A percentile compares a stretch with the other conserved stretches of the same genome.
Evolutionary conservation across 768 basidiomycete genomes (phyloP).

Genomic region (Trametes meyenii): DNA sequence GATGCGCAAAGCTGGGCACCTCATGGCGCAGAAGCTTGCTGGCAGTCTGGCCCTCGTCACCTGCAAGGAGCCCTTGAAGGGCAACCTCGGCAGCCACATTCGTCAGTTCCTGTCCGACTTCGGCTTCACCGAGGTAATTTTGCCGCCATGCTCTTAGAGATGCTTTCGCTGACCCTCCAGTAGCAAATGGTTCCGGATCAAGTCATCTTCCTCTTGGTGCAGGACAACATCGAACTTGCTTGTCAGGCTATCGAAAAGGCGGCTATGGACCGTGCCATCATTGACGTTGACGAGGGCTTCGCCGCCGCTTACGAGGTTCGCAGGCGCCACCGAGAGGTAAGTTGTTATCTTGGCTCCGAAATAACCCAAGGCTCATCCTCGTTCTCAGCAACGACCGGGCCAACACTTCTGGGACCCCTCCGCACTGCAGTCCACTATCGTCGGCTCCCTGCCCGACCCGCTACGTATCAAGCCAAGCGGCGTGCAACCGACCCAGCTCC

Average conservation of each 20-base stretch:
- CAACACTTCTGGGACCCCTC: slow-evolving; percentile 91
- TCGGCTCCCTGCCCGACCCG: slow-evolving; percentile 79
- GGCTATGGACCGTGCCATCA: slow-evolving; percentile 93
- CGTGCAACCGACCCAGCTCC: slow-evolving; percentile 76
- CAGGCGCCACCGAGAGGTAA: slow-evolving; percentile 83
- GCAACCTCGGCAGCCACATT: slow-evolving; percentile 87
- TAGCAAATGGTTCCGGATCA: slow-evolving; percentile 80
- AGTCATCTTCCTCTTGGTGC: slow-evolving; percentile 75
- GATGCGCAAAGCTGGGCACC: slow-evolving; percentile 86
- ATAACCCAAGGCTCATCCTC: not conserved
- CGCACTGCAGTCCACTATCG: slow-evolving; percentile 70
- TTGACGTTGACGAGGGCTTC: slow-evolving; percentile 92
- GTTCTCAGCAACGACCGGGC: slow-evolving; percentile 55
- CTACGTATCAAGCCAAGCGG: slow-evolving; percentile 84
- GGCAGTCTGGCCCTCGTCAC: slow-evolving; percentile 96
- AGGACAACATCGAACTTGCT: slow-evolving; percentile 91
- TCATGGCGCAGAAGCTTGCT: slow-evolving; percentile 97
- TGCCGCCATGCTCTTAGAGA: slow-evolving; percentile 3
- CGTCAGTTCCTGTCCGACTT: slow-evolving; percentile 83
- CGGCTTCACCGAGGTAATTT: slow-evolving; percentile 81
- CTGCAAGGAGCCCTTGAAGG: slow-evolving; percentile 95
- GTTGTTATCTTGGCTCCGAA: slow-evolving; percentile 21
- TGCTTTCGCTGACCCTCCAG: slow-evolving; percentile 3
- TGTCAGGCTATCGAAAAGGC: slow-evolving; percentile 96
- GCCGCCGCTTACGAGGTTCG: slow-evolving; percentile 79